Conservation (phyloP, 331 rosid genomes). For the Pyracantha coccinea region DNA sequence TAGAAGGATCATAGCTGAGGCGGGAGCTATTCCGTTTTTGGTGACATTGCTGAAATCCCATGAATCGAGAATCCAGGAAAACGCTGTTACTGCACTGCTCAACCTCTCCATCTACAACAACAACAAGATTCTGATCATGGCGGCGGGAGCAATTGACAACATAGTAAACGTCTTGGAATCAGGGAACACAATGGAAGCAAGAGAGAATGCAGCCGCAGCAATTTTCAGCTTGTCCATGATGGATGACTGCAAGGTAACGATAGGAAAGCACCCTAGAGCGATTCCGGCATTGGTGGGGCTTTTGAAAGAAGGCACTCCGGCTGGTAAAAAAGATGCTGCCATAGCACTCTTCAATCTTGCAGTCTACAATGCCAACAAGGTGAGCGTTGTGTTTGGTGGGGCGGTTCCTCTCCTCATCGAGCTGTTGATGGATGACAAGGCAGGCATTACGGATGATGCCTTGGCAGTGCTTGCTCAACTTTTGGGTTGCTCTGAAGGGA, state of each 20-base stretch:
- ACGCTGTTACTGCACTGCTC: conserved; percentile 72
- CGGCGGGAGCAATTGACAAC: conserved; percentile 77
- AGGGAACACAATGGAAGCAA: conserved; percentile 81
- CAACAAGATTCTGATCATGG: conserved; percentile 74
- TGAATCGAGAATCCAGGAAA: conserved; percentile 81
- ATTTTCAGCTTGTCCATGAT: conserved; percentile 69
- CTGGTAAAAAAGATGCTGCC: conserved; percentile 84
- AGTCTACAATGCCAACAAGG: conserved; percentile 62
- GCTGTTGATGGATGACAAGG: conserved; percentile 75
- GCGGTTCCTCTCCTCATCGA: conserved; percentile 56
- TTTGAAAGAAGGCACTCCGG: conserved; percentile 65
- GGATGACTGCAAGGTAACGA: conserved; percentile 62
- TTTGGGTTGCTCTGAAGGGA: conserved; percentile 60
- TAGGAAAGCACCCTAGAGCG: conserved; percentile 55
- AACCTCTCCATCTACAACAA: conserved; percentile 81
- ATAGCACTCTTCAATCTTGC: conserved; percentile 72
- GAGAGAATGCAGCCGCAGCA: conserved; percentile 90
- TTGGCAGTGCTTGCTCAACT: conserved; percentile 64
- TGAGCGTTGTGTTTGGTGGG: conserved; percentile 39
- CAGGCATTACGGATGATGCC: conserved; percentile 74
- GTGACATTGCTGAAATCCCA: conserved; percentile 53
- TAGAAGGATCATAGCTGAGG: conserved; percentile 74
- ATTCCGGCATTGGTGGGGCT: conserved; percentile 76
- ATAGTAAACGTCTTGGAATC: conserved; percentile 63
- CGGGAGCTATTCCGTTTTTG: conserved; percentile 87